Conservation (phyloP, 1,284 basidiomycete species). For the Boletus mariae region DNA sequence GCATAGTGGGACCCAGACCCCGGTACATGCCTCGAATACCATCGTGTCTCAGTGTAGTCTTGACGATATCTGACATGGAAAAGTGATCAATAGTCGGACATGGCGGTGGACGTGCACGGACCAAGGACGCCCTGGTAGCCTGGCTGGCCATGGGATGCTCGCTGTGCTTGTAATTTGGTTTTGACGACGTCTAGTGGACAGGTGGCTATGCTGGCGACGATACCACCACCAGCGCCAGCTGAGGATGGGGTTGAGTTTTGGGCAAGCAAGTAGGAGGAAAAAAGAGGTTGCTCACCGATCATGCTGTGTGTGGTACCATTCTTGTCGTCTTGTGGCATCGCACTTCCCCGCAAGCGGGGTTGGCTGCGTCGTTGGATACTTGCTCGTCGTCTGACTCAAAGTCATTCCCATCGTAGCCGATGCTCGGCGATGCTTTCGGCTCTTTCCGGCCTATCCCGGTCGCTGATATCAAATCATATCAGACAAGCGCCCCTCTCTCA, state of each 20-base stretch:
- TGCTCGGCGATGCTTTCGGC: not conserved
- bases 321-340: slow-evolving; percentile 53
- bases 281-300: slow-evolving; percentile 47
- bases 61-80: slow-evolving; percentile 57
- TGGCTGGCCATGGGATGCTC: slow-evolving; percentile 56
- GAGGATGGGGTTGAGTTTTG: not conserved
- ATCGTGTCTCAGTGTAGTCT: slow-evolving; percentile 67
- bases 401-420: not conserved
- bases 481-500: not conserved
- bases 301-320: slow-evolving; percentile 75
- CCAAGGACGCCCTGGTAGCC: slow-evolving; percentile 76
- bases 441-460: slow-evolving; percentile 1
- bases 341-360: slow-evolving; percentile 61
- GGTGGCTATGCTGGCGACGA: slow-evolving; percentile 91
- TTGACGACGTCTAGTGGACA: slow-evolving; percentile 98
- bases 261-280: not conserved
- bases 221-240: slow-evolving; percentile 84
- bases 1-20: slow-evolving; percentile 90
- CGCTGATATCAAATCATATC: not conserved
- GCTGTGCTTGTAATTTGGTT: slow-evolving; percentile 93
- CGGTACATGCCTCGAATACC: slow-evolving; percentile 88
- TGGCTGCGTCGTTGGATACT: slow-evolving; percentile 24
- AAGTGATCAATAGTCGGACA: not conserved
- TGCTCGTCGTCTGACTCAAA: slow-evolving; percentile 1
- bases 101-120: slow-evolving; percentile 37